A percentile compares a stretch with the other conserved stretches of the same genome.
Evolutionary conservation across 2,329 filamentous ascomycete genomes (phyloP).

Genomic region (Microdochium bolleyi): DNA sequence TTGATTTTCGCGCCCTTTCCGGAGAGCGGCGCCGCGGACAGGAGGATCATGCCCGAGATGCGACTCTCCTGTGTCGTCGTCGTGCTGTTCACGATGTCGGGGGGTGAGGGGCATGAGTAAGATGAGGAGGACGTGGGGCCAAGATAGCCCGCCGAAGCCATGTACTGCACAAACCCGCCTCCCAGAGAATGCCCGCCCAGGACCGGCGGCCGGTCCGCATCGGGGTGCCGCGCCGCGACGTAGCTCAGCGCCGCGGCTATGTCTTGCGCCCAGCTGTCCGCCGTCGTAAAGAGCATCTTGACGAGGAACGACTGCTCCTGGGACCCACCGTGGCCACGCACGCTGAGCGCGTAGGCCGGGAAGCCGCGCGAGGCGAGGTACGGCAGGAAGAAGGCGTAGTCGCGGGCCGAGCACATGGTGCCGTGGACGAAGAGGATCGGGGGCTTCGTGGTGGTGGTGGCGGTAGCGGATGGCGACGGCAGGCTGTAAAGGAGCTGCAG

Average conservation of each 20-base stretch:
- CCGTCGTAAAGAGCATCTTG: slow-evolving; percentile 3
- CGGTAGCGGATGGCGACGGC: neutral
- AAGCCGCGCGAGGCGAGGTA: slow-evolving; percentile 5
- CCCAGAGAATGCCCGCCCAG: slow-evolving; percentile 5
- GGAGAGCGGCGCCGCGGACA: slow-evolving; percentile 3
- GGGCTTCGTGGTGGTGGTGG: neutral
- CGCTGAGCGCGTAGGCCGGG: slow-evolving; percentile 4
- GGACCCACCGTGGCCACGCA: slow-evolving; percentile 6
- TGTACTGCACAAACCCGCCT: slow-evolving; percentile 4
- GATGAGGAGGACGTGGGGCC: neutral
- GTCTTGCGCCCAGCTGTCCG: slow-evolving; percentile 2
- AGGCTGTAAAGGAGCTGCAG: slow-evolving; percentile 5
- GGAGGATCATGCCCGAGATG: slow-evolving; percentile 5
- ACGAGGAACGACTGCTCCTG: neutral
- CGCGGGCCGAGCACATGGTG: slow-evolving; percentile 4
- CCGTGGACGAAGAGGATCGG: slow-evolving; percentile 7
- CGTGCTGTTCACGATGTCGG: too few relatives aligned
- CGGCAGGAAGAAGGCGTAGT: slow-evolving; percentile 4
- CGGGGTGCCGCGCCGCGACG: neutral
- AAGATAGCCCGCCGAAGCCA: slow-evolving; percentile 1
- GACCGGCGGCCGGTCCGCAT: slow-evolving; percentile 1
- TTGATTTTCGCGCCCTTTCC: slow-evolving; percentile 3
- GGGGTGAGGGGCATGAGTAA: too few relatives aligned
- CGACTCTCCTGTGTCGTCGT: neutral
- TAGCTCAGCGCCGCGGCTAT: neutral